A percentile compares a stretch with the other conserved stretches of the same genome.
These are phyloP conservation scores for Nematodospora valgi DNA, from an alignment of 805 yeast species.

Conservation along the genomic window DNA sequence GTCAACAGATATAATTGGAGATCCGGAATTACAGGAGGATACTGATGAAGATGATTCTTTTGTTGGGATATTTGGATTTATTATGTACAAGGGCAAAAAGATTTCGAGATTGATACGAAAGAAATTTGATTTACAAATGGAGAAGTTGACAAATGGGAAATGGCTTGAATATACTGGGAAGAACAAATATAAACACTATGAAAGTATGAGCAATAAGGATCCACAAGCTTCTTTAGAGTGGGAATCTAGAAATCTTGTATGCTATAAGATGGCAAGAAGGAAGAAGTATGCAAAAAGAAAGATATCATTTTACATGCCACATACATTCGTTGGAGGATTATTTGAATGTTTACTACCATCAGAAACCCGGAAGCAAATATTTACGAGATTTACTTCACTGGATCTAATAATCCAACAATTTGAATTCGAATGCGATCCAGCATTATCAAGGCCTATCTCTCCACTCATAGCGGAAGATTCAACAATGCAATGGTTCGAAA, in stretches of 20 bases:
- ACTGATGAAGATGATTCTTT: constrained; percentile 3
- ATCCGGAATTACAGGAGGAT: background rate
- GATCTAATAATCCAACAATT: constrained; percentile 15
- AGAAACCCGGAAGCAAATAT: constrained; percentile 19
- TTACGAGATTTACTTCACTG: constrained; percentile 13
- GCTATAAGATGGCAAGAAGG: constrained; percentile 57
- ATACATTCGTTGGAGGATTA: constrained; percentile 61
- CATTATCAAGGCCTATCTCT: constrained; percentile 41
- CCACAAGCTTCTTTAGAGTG: constrained; percentile 21
- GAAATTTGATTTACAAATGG: constrained; percentile 17
- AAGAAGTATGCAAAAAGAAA: constrained; percentile 47
- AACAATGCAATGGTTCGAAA: constrained; percentile 43
- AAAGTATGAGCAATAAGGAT: constrained; percentile 14
- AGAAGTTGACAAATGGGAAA: constrained; percentile 14
- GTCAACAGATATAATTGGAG: constrained; percentile 12
- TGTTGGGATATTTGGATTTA: constrained; percentile 4
- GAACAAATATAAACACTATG: constrained; percentile 11
- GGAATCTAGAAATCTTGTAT: constrained; percentile 31
- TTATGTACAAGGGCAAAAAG: constrained; percentile 4
- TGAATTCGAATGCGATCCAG: constrained; percentile 31
- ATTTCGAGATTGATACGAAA: constrained; percentile 6
- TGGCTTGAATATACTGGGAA: constrained; percentile 21
- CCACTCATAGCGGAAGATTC: constrained; percentile 62
- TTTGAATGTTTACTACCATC: constrained; percentile 46
- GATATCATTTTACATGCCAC: constrained; percentile 49